Evolutionary conservation across 257 asterid genomes (phyloP).

Genomic region (Rubia yunnanensis): DNA sequence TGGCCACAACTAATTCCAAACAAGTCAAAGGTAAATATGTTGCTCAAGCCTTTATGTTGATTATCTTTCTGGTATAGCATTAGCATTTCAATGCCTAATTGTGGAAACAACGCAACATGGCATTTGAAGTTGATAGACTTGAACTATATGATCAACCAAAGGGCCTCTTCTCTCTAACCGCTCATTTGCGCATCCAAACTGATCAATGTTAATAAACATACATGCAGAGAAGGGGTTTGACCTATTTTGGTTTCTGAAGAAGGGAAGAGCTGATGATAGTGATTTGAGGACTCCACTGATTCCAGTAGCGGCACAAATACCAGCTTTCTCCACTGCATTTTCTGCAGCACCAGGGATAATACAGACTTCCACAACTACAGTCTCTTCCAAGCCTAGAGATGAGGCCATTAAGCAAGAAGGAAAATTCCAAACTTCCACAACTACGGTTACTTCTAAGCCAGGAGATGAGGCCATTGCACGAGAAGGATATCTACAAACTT

Average conservation of each 20-base stretch:
- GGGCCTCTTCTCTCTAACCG: neutral
- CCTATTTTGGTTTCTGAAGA: neutral
- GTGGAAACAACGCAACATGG: too few species aligned
- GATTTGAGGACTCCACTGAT: neutral
- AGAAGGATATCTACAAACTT: too few species aligned
- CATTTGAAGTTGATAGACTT: neutral
- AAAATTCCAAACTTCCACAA: neutral
- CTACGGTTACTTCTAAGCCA: neutral
- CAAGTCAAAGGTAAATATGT: constrained; percentile 4
- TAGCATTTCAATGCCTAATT: too few species aligned
- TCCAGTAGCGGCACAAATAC: constrained; percentile 3
- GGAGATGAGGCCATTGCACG: neutral
- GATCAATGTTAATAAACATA: neutral
- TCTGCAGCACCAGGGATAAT: neutral
- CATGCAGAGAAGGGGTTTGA: constrained; percentile 4
- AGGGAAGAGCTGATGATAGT: neutral
- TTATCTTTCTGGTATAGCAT: too few species aligned
- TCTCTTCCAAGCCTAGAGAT: neutral
- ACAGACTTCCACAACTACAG: neutral
- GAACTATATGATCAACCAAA: neutral
- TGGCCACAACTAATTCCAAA: neutral
- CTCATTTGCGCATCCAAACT: neutral
- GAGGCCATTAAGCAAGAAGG: constrained; percentile 1
- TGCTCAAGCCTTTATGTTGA: constrained; percentile 1
- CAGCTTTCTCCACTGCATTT: neutral